Conservation (phyloP, 441 rosid species). For the Bocquillonia castaneifolia region DNA sequence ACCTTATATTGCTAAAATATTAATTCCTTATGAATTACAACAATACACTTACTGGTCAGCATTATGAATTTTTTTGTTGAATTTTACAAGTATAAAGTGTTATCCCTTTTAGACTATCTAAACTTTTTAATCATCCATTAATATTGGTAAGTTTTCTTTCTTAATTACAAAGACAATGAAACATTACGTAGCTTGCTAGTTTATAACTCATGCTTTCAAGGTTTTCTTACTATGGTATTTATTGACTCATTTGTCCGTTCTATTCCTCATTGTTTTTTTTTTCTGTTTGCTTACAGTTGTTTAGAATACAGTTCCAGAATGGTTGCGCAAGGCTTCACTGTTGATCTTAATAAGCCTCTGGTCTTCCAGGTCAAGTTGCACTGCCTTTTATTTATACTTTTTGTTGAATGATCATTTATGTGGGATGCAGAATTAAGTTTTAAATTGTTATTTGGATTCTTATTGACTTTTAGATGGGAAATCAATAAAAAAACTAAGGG, state of each 20-base stretch:
- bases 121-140: background rate
- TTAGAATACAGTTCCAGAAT: constrained; percentile 36
- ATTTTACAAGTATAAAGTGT: background rate
- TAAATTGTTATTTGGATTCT: background rate
- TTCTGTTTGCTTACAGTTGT: background rate
- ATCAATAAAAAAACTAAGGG: too few relatives aligned
- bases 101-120: background rate
- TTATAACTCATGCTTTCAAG: too few relatives aligned
- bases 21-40: background rate
- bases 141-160: background rate
- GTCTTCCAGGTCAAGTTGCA: constrained; percentile 73
- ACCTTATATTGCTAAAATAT: background rate
- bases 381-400: background rate
- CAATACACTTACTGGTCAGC: background rate
- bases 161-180: too few relatives aligned
- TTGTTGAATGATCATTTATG: background rate
- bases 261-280: background rate
- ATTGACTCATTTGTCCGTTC: background rate
- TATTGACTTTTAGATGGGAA: background rate
- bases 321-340: constrained; percentile 75
- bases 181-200: too few relatives aligned
- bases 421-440: background rate
- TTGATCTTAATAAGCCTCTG: constrained; percentile 83
- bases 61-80: background rate
- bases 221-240: background rate